phyloP scores from a whole-genome alignment of 441 rosid genomes.

The Erodium moschatum region DNA sequence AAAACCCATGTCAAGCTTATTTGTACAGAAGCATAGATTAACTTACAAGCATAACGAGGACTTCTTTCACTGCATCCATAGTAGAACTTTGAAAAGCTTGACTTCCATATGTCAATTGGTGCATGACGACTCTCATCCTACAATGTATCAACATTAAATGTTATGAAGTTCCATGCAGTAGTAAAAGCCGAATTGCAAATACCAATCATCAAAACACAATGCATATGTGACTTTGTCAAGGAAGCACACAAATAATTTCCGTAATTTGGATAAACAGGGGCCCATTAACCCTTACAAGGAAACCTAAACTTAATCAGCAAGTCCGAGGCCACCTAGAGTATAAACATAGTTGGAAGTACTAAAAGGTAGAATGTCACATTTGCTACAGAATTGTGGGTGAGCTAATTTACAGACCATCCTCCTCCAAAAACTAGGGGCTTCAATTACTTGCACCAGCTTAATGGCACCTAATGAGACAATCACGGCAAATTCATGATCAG shows the following conservation, averaged over 20 bases:
- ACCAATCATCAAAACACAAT: background rate
- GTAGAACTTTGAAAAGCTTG: constrained; percentile 48
- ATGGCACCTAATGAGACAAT: too few species aligned
- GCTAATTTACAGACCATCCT: background rate
- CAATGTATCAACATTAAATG: constrained; percentile 11
- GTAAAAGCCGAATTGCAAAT: background rate
- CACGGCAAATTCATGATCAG: background rate
- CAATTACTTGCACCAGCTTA: too few species aligned
- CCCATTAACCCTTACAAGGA: too few species aligned
- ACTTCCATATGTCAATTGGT: constrained; percentile 81
- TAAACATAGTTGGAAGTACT: too few species aligned
- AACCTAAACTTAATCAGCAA: too few species aligned
- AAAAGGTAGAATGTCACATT: background rate
- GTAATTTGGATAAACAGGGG: too few species aligned
- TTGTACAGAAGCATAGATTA: background rate
- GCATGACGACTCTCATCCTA: constrained; percentile 47
- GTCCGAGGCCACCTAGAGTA: too few species aligned
- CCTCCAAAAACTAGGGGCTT: too few species aligned
- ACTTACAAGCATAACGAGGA: constrained; percentile 55
- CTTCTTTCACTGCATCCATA: constrained; percentile 83
- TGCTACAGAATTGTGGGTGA: background rate
- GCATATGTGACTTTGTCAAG: background rate
- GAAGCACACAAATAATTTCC: background rate
- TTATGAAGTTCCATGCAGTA: background rate
- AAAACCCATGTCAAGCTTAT: background rate